Conservation (phyloP, 192 early-diverging fungal species). For the Funneliformis geosporum region DNA sequence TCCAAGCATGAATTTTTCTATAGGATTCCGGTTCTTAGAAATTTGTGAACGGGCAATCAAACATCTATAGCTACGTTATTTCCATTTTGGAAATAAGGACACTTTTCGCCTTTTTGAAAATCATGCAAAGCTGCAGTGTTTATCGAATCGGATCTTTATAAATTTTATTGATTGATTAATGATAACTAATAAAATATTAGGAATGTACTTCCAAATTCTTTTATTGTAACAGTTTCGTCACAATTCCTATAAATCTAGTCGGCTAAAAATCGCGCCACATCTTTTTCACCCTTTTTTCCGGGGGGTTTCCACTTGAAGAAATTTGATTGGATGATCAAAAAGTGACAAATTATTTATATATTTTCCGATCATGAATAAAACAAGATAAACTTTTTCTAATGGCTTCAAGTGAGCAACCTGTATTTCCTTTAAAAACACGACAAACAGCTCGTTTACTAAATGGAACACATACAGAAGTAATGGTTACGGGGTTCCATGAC, state of each 20-base stretch:
- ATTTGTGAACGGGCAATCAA: background rate
- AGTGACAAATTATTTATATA: background rate
- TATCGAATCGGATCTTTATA: background rate
- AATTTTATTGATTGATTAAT: background rate
- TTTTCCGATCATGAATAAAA: no score
- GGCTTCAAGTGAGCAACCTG: background rate
- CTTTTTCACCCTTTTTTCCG: background rate
- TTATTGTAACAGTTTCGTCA: background rate
- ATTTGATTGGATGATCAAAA: background rate
- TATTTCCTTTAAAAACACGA: slow-evolving; percentile 49
- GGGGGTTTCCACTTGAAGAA: no score
- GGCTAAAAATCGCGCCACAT: background rate
- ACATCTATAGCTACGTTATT: background rate
- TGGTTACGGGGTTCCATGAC: slow-evolving; percentile 51
- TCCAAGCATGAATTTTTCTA: no score
- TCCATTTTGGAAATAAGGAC: background rate
- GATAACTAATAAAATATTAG: background rate
- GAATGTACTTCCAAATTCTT: background rate
- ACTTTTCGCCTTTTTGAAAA: background rate
- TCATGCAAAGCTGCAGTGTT: background rate
- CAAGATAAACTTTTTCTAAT: background rate
- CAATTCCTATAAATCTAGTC: background rate
- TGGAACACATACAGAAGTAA: slow-evolving; percentile 51
- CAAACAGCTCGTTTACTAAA: slow-evolving; percentile 48
- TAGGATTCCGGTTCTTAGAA: no score